phyloP scores from a whole-genome alignment of 208 protist genomes.

The Balamuthia mandrillaris region DNA sequence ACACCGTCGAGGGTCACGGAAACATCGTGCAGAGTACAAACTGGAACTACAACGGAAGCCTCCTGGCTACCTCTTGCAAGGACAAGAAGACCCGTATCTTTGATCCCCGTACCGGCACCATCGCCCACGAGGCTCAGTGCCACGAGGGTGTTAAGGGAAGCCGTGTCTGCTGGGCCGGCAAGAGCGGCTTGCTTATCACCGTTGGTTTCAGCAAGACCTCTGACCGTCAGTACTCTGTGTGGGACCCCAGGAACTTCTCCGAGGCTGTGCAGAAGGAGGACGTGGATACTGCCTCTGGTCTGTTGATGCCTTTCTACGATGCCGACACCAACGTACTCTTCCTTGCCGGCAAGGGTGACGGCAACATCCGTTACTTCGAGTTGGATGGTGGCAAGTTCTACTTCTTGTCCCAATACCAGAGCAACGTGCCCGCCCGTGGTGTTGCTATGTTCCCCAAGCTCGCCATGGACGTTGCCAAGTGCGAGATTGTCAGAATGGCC shows the following conservation, averaged over 20 bases:
- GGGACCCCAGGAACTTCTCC: slow-evolving; percentile 79
- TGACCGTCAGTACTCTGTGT: slow-evolving; percentile 86
- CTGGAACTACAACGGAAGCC: slow-evolving; percentile 88
- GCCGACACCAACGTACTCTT: slow-evolving; percentile 87
- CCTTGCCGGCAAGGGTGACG: slow-evolving; percentile 91
- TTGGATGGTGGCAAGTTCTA: slow-evolving; percentile 75
- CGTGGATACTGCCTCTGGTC: slow-evolving; percentile 84
- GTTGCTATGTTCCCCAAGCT: slow-evolving; percentile 88
- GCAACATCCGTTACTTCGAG: slow-evolving; percentile 91
- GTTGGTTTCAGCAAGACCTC: slow-evolving; percentile 82
- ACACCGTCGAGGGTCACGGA: slow-evolving; percentile 68
- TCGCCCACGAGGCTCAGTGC: slow-evolving; percentile 62
- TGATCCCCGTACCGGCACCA: slow-evolving; percentile 74
- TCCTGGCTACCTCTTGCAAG: slow-evolving; percentile 78
- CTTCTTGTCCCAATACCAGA: slow-evolving; percentile 73
- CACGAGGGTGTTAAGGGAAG: slow-evolving; percentile 83
- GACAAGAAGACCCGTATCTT: slow-evolving; percentile 90
- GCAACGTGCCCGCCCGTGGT: slow-evolving; percentile 76
- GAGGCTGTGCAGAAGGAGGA: slow-evolving; percentile 44
- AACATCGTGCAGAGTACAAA: slow-evolving; percentile 84
- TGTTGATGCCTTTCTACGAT: slow-evolving; percentile 92
- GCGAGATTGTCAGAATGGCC: slow-evolving; percentile 84
- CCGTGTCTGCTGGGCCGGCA: slow-evolving; percentile 80
- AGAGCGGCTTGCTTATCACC: slow-evolving; percentile 82
- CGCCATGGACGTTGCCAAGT: slow-evolving; percentile 48